These are phyloP conservation scores for Rhodotorula diobovata DNA, from an alignment of 768 basidiomycete genomes.

Conservation along the genomic window DNA sequence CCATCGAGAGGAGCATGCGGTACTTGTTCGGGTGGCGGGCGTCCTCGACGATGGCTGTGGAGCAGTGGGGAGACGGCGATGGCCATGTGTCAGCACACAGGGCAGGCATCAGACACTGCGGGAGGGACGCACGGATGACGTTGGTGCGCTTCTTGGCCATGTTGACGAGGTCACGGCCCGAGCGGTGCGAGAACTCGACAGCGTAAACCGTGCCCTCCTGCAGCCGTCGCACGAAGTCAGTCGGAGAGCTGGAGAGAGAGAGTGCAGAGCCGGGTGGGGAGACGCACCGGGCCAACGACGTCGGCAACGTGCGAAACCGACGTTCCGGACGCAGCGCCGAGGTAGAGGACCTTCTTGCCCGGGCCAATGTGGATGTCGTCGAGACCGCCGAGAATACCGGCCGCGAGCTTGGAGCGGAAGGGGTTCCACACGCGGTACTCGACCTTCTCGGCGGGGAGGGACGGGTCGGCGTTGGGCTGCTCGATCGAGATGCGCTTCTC, in stretches of 20 bases:
- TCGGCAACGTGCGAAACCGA: constrained; percentile 98
- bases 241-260: background rate
- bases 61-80: background rate
- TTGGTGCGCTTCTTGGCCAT: constrained; percentile 99
- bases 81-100: background rate
- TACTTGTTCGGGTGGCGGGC: constrained; percentile 94
- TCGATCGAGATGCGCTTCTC: constrained; percentile 94
- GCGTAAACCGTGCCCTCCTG: constrained; percentile 96
- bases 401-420: constrained; percentile 92
- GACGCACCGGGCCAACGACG: constrained; percentile 85
- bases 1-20: constrained; percentile 89
- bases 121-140: constrained; percentile 76
- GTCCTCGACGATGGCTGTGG: constrained; percentile 87
- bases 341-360: constrained; percentile 91
- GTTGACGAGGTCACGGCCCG: constrained; percentile 93
- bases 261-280: background rate
- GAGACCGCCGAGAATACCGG: constrained; percentile 90
- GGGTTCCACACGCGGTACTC: constrained; percentile 99
- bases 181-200: constrained; percentile 93
- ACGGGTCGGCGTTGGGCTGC: constrained; percentile 48
- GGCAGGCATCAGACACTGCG: too few relatives aligned
- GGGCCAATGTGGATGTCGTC: constrained; percentile 89
- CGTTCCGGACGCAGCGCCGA: constrained; percentile 96
- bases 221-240: background rate
- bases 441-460: constrained; percentile 61